phyloP scores from a whole-genome alignment of 1,284 basidiomycete species.

The Papiliotrema nemorosa region DNA sequence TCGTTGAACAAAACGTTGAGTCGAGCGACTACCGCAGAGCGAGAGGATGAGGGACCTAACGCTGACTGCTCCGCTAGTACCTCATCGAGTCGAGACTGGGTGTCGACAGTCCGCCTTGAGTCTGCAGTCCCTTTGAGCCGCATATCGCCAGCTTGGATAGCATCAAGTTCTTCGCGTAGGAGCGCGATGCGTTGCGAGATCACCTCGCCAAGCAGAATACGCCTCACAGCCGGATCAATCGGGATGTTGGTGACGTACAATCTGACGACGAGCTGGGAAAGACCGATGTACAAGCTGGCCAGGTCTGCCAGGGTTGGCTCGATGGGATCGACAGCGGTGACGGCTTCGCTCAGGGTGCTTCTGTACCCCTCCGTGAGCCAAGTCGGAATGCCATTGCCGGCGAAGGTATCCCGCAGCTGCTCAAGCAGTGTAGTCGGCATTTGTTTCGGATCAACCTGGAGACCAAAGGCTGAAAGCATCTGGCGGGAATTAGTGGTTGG shows the following conservation, averaged over 20 bases:
- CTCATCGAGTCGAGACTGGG: conserved; percentile 42
- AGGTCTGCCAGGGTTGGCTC: conserved; percentile 8
- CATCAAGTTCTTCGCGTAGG: conserved; percentile 57
- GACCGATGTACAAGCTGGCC: conserved; percentile 59
- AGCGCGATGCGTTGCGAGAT: conserved; percentile 53
- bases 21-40: conserved; percentile 55
- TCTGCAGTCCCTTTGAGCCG: conserved; percentile 60
- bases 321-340: neutral
- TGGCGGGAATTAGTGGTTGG: neutral
- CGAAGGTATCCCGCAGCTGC: neutral
- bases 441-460: neutral
- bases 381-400: neutral
- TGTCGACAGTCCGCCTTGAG: conserved; percentile 54
- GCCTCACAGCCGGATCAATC: conserved; percentile 77
- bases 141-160: conserved; percentile 61
- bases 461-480: neutral
- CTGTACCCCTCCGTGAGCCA: neutral
- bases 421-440: neutral
- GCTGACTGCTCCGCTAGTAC: conserved; percentile 27
- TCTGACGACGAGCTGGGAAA: conserved; percentile 51
- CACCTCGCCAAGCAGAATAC: conserved; percentile 57
- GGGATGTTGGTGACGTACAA: conserved; percentile 83
- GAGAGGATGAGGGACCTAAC: conserved; percentile 40
- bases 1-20: conserved; percentile 80
- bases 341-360: neutral